Evolutionary conservation across 78 protist genomes (phyloP), one percentile per base, ranked within the genome.

Genomic region (Parvularia atlantis): DNA sequence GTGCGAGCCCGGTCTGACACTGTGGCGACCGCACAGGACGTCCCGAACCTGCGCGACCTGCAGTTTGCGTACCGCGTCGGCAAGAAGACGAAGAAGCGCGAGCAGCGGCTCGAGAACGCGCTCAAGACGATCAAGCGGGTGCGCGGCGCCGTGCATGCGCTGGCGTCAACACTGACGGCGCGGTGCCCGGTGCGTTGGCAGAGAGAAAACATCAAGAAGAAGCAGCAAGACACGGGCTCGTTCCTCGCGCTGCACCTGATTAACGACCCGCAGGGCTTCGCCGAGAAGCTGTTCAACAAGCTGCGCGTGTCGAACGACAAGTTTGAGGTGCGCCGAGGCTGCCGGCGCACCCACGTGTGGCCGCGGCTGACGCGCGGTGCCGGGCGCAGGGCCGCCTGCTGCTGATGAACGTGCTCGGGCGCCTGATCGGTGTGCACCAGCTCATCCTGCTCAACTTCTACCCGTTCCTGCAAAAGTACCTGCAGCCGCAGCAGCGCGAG

Each of bases 221-320:
- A 60, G 63, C 35, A 17, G 28, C 28, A 57, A 30, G 52, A 57
- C 30, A 36, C 78, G 30, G 37, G 41, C 24, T n/a, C 40, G 13
- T 80, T 79, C 43, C 73, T 74, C n/a, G 78, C 78, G 9, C 62
- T 65, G 10, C 63, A 46, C 26, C 70, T 63, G 11, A 83, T 90
- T 53, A 81, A 90, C 72, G 96, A 87, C 59, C 93, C 94, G 4
- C 96, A 91, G 43, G 68, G 41, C 41, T 74, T 81, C 37, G 70
- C 87, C 20, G 93, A 89, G 65, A 53, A 59, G 46, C 48, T 91
- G 52, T 67, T 88, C 50, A 53, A 43, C n/a, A 44, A 76, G 28
- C 77, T 91, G 48, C 65, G 63, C 19, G 4, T 9, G 19, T 10
- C 19, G 19, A 41, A 41, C 9, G 46, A 4, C 46, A 41, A 10